Conservation (phyloP, 1,139 yeast genomes). For the Magnusiomyces starmeri region DNA sequence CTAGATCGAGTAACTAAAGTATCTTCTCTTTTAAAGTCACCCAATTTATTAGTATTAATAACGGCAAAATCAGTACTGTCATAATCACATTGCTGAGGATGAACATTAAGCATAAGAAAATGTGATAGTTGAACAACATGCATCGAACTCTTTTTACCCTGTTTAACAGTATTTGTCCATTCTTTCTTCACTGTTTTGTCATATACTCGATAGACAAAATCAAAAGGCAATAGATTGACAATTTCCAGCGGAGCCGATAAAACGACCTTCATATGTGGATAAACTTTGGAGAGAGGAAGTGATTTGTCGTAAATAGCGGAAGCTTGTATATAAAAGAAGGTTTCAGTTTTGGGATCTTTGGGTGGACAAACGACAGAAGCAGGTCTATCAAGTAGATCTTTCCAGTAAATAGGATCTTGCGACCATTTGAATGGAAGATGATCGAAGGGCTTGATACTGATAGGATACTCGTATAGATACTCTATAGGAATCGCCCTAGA, state of each 20-base stretch:
- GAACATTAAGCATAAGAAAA: slow-evolving; percentile 62
- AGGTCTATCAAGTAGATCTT: slow-evolving; percentile 44
- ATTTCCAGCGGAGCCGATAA: slow-evolving; percentile 83
- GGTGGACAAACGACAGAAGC: slow-evolving; percentile 55
- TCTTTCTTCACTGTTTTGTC: slow-evolving; percentile 69
- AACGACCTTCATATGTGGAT: slow-evolving; percentile 76
- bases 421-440: slow-evolving; percentile 63
- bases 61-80: slow-evolving; percentile 74
- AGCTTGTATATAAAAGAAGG: slow-evolving; percentile 62
- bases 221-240: slow-evolving; percentile 80
- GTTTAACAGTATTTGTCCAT: slow-evolving; percentile 54
- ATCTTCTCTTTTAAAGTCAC: slow-evolving; percentile 50
- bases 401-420: slow-evolving; percentile 55
- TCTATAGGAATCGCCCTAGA: slow-evolving; percentile 67
- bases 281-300: slow-evolving; percentile 65
- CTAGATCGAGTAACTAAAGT: slow-evolving; percentile 28
- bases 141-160: slow-evolving; percentile 62
- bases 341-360: slow-evolving; percentile 19
- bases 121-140: slow-evolving; percentile 76
- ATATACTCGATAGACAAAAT: slow-evolving; percentile 64
- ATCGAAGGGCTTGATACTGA: slow-evolving; percentile 57
- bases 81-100: slow-evolving; percentile 59
- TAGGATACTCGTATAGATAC: slow-evolving; percentile 49
- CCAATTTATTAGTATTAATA: slow-evolving; percentile 47
- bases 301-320: slow-evolving; percentile 55